A percentile compares a stretch with the other conserved stretches of the same genome.
Conservation (phyloP, 2,329 filamentous ascomycete genomes). For the Trichophyton benhamiae region DNA sequence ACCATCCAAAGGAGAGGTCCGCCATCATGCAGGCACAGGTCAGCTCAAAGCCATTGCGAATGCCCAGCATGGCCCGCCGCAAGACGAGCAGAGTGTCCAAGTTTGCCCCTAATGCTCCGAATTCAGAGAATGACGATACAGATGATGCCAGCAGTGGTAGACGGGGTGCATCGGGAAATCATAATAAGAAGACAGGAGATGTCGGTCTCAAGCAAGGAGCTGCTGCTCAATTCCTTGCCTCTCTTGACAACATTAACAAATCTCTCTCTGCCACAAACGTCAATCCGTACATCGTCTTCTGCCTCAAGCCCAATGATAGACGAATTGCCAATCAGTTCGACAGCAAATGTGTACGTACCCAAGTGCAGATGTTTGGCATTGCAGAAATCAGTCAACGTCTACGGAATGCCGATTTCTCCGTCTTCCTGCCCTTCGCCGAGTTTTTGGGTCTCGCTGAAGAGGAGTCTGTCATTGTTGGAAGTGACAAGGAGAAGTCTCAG, state of each 20-base stretch:
- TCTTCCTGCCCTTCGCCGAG: constrained; percentile 91
- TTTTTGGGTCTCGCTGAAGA: constrained; percentile 80
- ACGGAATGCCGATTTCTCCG: constrained; percentile 83
- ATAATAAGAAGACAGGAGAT: constrained; percentile 22
- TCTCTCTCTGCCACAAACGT: constrained; percentile 69
- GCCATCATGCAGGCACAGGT: constrained; percentile 94
- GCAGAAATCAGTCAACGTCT: constrained; percentile 92
- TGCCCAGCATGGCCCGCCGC: constrained; percentile 79
- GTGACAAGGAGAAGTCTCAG: constrained; percentile 82
- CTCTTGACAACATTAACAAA: constrained; percentile 81
- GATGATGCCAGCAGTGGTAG: constrained; percentile 13
- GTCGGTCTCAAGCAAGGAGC: constrained; percentile 58
- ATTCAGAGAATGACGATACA: constrained; percentile 14
- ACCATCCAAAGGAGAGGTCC: constrained; percentile 80
- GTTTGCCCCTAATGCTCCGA: constrained; percentile 28
- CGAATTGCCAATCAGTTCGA: constrained; percentile 98
- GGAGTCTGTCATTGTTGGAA: constrained; percentile 76
- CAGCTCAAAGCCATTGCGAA: constrained; percentile 84
- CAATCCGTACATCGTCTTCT: constrained; percentile 94
- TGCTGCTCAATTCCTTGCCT: constrained; percentile 79
- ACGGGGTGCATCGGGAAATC: constrained; percentile 11
- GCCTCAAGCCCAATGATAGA: constrained; percentile 90
- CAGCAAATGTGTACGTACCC: constrained; percentile 91
- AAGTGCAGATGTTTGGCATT: constrained; percentile 90
- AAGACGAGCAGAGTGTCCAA: constrained; percentile 49